A percentile compares a stretch with the other conserved stretches of the same genome.
Evolutionary conservation across 1,139 yeast species (phyloP).

Genomic region (Geotrichum histeridarum): DNA sequence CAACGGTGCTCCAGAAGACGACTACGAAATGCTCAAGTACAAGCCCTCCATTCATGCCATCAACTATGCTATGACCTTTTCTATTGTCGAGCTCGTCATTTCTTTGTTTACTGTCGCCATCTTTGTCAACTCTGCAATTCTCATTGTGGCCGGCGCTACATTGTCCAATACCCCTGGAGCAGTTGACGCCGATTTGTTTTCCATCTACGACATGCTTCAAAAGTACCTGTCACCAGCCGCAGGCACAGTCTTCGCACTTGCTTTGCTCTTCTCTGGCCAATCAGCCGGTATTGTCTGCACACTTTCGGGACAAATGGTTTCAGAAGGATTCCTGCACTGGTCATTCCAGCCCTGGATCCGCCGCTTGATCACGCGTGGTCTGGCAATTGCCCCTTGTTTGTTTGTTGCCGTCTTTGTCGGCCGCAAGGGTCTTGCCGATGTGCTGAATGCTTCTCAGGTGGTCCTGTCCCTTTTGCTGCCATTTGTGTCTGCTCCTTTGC

Average conservation of each 20-base stretch:
- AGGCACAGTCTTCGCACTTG: slow-evolving; percentile 72
- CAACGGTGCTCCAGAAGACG: slow-evolving; percentile 40
- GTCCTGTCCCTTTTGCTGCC: slow-evolving; percentile 80
- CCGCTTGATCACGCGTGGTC: slow-evolving; percentile 61
- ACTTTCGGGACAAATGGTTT: slow-evolving; percentile 79
- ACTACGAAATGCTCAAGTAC: slow-evolving; percentile 26
- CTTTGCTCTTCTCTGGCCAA: slow-evolving; percentile 69
- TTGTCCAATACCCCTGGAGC: slow-evolving; percentile 58
- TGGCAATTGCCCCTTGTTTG: slow-evolving; percentile 70
- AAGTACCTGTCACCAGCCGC: slow-evolving; percentile 61
- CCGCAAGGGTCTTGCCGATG: slow-evolving; percentile 51
- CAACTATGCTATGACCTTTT: slow-evolving; percentile 58
- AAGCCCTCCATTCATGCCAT: slow-evolving; percentile 64
- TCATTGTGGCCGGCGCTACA: slow-evolving; percentile 71
- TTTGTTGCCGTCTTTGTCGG: slow-evolving; percentile 55
- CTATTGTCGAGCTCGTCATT: slow-evolving; percentile 59
- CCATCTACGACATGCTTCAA: slow-evolving; percentile 58
- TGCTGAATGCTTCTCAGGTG: slow-evolving; percentile 73
- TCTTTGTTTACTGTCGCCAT: slow-evolving; percentile 70
- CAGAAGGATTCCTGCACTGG: slow-evolving; percentile 81
- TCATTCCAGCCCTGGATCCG: slow-evolving; percentile 70
- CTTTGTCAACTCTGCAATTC: slow-evolving; percentile 72
- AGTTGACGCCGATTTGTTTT: slow-evolving; percentile 65
- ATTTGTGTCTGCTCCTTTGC: slow-evolving; percentile 82
- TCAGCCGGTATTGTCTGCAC: slow-evolving; percentile 85